Evolutionary conservation across 768 basidiomycete genomes (phyloP).

Genomic region (Pilatotrama ljubarskyi): DNA sequence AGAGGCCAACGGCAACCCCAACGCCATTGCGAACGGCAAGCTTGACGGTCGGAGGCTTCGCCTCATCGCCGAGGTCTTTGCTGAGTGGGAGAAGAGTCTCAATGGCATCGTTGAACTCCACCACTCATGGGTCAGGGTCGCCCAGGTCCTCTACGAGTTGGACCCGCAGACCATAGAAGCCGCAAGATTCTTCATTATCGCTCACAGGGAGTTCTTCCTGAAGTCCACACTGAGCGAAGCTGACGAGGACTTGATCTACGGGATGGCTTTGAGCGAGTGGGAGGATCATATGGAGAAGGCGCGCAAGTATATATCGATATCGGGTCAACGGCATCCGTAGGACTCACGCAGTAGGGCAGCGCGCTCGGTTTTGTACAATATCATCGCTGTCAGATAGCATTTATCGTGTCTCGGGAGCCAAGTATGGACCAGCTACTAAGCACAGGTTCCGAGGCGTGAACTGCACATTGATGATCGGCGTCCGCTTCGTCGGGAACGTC

Average conservation of each 20-base stretch:
- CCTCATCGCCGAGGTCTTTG: not conserved
- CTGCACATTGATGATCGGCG: constrained; percentile 88
- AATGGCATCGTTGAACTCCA: not conserved
- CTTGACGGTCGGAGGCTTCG: not conserved
- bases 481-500: constrained; percentile 94
- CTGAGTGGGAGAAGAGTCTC: not conserved
- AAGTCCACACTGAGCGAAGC: not conserved
- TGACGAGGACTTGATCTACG: not conserved
- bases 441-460: constrained; percentile 96
- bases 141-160: not conserved
- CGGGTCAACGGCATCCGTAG: not conserved
- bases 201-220: not conserved
- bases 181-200: not conserved
- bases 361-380: not conserved
- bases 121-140: not conserved
- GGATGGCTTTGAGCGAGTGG: not conserved
- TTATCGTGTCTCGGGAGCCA: constrained; percentile 58
- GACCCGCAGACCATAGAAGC: no score
- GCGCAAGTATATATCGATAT: not conserved
- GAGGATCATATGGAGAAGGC: not conserved
- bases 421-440: constrained; percentile 77
- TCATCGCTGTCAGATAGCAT: not conserved
- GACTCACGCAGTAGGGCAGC: not conserved
- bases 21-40: not conserved
- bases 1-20: not conserved